Conservation (phyloP, 2,329 filamentous ascomycete species). For the Paramyrothecium roridum region DNA sequence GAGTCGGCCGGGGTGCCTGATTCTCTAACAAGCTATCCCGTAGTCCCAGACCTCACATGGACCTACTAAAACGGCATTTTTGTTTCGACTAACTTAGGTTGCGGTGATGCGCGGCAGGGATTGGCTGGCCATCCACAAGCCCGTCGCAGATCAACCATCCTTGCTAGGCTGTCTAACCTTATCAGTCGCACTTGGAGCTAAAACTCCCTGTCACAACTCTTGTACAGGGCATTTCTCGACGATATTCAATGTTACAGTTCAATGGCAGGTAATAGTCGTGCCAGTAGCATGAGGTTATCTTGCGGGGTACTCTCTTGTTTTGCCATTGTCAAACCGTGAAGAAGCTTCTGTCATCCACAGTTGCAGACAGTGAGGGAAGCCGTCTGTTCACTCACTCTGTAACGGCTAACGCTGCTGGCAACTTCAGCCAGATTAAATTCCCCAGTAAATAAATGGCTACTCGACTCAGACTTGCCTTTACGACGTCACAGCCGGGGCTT, state of each 20-base stretch:
- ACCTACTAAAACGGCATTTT: not conserved
- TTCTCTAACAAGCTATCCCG: not conserved
- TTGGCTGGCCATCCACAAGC: not conserved
- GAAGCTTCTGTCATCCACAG: not conserved
- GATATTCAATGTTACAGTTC: too few relatives aligned
- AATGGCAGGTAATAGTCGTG: too few relatives aligned
- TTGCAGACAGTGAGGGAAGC: not conserved
- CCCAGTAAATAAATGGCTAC: not conserved
- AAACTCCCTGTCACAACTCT: not conserved
- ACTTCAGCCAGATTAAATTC: not conserved
- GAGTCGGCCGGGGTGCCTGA: not conserved
- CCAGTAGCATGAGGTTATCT: too few relatives aligned
- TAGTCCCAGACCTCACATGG: not conserved
- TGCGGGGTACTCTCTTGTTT: too few relatives aligned
- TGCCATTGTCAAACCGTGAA: too few relatives aligned
- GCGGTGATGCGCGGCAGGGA: not conserved
- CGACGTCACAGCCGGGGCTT: slow-evolving; percentile 42
- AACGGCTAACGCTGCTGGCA: not conserved
- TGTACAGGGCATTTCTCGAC: too few relatives aligned
- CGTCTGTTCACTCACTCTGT: not conserved
- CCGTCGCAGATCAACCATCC: not conserved
- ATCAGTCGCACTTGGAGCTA: not conserved
- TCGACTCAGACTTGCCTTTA: slow-evolving; percentile 67
- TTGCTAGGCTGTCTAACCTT: not conserved
- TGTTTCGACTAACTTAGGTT: not conserved